These are phyloP conservation scores for Scalesia atractyloides DNA, from an alignment of 129 eudicot genomes.

Conservation along the genomic window DNA sequence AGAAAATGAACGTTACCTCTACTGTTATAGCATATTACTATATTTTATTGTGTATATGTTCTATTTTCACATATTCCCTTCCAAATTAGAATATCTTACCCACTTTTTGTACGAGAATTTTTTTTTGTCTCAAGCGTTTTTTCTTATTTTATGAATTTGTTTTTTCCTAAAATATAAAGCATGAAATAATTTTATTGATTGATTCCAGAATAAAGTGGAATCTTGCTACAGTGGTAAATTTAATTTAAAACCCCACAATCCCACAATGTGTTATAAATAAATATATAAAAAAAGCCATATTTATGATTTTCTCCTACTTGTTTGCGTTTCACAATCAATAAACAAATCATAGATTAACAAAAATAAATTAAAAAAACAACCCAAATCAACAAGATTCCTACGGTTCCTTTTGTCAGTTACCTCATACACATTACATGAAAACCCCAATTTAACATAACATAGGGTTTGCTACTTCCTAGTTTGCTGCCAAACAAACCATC, in stretches of 20 bases:
- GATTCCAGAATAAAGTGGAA: too few species aligned
- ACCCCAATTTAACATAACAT: constrained; percentile 7
- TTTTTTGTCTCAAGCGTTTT: neutral
- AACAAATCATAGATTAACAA: neutral
- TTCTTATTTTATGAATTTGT: neutral
- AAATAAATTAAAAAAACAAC: neutral
- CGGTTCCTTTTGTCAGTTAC: neutral
- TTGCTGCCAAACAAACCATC: constrained; percentile 22
- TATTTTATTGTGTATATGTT: neutral
- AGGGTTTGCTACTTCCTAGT: neutral
- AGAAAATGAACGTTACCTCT: neutral
- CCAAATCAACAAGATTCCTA: neutral
- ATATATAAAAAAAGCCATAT: too few species aligned
- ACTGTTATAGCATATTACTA: neutral
- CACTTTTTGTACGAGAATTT: neutral
- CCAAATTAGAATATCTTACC: neutral
- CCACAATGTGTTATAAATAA: too few species aligned
- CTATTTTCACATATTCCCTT: neutral
- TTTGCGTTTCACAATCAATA: neutral
- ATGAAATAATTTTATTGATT: too few species aligned
- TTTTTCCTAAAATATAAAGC: neutral
- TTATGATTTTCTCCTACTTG: neutral
- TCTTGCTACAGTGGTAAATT: too few species aligned
- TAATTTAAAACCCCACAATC: too few species aligned
- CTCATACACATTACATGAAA: neutral